Evolutionary conservation across 176 grass and related monocot genomes (phyloP), one percentile per base, ranked within the genome.

Genomic region (Pontederia crassipes): DNA sequence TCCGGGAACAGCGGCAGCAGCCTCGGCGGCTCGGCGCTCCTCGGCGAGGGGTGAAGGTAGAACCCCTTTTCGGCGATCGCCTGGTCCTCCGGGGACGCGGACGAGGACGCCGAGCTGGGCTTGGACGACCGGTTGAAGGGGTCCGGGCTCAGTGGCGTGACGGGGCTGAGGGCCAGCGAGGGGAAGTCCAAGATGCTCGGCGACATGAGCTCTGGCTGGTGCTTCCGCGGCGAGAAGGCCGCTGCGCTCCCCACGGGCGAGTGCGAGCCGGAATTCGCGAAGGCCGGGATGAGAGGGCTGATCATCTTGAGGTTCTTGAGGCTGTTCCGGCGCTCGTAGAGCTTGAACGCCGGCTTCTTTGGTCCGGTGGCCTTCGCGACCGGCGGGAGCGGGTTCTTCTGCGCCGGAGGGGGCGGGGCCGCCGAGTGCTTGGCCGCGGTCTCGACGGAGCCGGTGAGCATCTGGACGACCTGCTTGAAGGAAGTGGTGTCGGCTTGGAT

Each of bases 391-490:
- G 54, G 45, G 55, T 8, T 35, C 51, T 67, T 77, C 58, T 50
- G 10, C 45, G 63, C 56, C 50, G 62, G 47, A 6, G 62, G 17
- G 3, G 40, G 10, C 12, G 62, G 16, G 50, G 27, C 48, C 64
- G 57, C 77, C 87, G 73, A 18, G 29, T 40, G 79, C 71, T 74
- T 79, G 49, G 17, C 46, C 63, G 1, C 20, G 61, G 72, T 62
- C 64, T 77, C 79, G 54, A 82, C 72, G 59, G 84, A 77, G 59
- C 93, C 93, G 47, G 93, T 98, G 57, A 98, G 87, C 93, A 98
- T 92, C 82, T 98, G 93, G 70, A 98, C 93, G 48, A 98, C 87
- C 72, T 92, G 84, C 84, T 98, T 98, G 82, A 98, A 98, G 49
- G 94, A 89, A 28, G 79, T 10, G 45, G 85, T 73, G 81, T 98